Evolutionary conservation across 768 basidiomycete genomes (phyloP).

Genomic region (Hydnomerulius pinastri): DNA sequence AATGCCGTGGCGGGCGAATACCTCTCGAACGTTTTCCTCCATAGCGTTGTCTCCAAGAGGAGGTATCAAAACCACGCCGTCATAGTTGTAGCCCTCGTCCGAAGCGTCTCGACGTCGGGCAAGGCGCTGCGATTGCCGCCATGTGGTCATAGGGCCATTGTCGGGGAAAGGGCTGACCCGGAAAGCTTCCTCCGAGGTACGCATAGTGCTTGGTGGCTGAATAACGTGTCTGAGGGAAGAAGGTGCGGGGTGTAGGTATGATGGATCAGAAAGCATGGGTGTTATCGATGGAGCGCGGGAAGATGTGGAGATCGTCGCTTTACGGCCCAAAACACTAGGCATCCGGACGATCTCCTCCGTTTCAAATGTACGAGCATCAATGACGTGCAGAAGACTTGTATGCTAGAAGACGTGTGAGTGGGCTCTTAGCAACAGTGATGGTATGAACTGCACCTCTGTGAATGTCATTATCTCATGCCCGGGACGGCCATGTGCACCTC

Average conservation of each 20-base stretch:
- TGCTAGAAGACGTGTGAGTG: constrained; percentile 51
- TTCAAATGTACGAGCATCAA: constrained; percentile 88
- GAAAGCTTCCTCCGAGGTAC: constrained; percentile 61
- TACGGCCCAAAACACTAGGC: constrained; percentile 39
- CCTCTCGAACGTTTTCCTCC: constrained; percentile 58
- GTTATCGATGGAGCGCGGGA: constrained; percentile 12
- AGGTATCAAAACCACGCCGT: constrained; percentile 56
- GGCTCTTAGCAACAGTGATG: neutral
- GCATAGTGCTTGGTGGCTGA: constrained; percentile 39
- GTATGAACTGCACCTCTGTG: constrained; percentile 67
- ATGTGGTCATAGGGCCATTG: constrained; percentile 13
- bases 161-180: constrained; percentile 31
- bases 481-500: constrained; percentile 45
- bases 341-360: constrained; percentile 68
- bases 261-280: constrained; percentile 10
- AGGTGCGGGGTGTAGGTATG: constrained; percentile 11
- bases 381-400: constrained; percentile 75
- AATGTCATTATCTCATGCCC: constrained; percentile 83
- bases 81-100: constrained; percentile 38
- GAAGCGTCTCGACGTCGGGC: constrained; percentile 22
- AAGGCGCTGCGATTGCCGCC: constrained; percentile 23
- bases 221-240: constrained; percentile 13
- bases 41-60: constrained; percentile 54
- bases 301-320: constrained; percentile 13
- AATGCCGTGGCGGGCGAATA: constrained; percentile 52